phyloP scores from a whole-genome alignment of 495 filamentous ascomycete genomes.

The Cudoniella acicularis region DNA sequence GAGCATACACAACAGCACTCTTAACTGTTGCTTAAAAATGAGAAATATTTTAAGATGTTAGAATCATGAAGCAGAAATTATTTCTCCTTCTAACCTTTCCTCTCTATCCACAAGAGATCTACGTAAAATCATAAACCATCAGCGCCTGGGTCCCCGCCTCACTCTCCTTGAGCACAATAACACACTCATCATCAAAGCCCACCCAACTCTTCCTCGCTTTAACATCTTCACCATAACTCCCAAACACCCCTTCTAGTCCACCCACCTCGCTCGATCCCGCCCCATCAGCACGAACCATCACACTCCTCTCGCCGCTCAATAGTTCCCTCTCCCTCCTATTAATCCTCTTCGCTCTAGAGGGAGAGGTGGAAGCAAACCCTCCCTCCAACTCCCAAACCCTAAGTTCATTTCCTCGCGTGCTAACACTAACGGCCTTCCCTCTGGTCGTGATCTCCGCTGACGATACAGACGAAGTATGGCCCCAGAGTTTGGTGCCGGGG shows the following conservation, averaged over 20 bases:
- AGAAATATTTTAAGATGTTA: too few relatives aligned
- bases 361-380: slow-evolving; percentile 43
- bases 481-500: slow-evolving; percentile 77
- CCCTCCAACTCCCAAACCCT: slow-evolving; percentile 93
- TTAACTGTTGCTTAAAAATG: too few relatives aligned
- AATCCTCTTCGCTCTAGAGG: slow-evolving; percentile 27
- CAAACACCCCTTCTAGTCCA: background rate
- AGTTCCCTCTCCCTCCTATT: slow-evolving; percentile 35
- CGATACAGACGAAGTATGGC: slow-evolving; percentile 88
- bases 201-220: slow-evolving; percentile 58
- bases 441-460: slow-evolving; percentile 80
- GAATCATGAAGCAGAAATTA: too few relatives aligned
- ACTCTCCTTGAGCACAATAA: slow-evolving; percentile 78
- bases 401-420: slow-evolving; percentile 76
- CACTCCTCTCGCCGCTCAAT: background rate
- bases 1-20: too few relatives aligned
- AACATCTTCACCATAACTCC: slow-evolving; percentile 10
- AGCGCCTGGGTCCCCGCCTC: slow-evolving; percentile 63
- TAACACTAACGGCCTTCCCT: slow-evolving; percentile 89
- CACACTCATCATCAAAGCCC: slow-evolving; percentile 91
- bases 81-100: too few relatives aligned
- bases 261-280: background rate
- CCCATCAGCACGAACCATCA: background rate
- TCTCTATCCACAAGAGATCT: too few relatives aligned
- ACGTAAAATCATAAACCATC: slow-evolving; percentile 91